Evolutionary conservation across 2,329 filamentous ascomycete species (phyloP), one percentile per base, ranked within the genome.

Genomic region (Claviceps africana): DNA sequence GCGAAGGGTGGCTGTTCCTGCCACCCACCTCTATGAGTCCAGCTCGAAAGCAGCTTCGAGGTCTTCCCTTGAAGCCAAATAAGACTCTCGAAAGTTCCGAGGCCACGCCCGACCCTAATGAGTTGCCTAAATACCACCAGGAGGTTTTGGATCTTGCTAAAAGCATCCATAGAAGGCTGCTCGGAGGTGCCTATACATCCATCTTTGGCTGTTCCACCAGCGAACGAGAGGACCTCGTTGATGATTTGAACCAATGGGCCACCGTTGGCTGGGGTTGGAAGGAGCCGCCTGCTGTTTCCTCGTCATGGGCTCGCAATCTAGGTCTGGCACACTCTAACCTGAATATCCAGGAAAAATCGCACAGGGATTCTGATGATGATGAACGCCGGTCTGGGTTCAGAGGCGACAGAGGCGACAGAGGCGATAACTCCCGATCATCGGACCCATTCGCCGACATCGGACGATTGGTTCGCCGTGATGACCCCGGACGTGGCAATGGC

Each of bases 1-100:
- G 86, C 45, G 73, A 86, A 61, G 85, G 83, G 53, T 88, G 79
- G 75, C 65, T 90, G 35, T 65, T 91, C 47, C 56, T 88, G 1
- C 71, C 79, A 1, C 66, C 78, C 11, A 61, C 72, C 15, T 82
- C 87, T 59, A 63, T 75, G 7, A 19, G 57, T 0, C 64, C 69
- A 45, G 71, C 78, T 3, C 72, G 77, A 45, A 59, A 61, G 10
- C 70, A 78, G 47, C 73, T 90, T 51, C 63, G 66, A 5, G 74
- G 74, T 4, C 71, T 89, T 15, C 82, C 83, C 15, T 72, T 88
- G 57, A 67, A 79, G 60, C 72, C 72, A 7, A 77, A 80, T 57
- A 61, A 66, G 4, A 69, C 69, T 0, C 64, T 88, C 1, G 65
- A 74, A 52, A 69, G 71, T 31, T 74, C 83, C 1, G 58, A 64